phyloP scores from a whole-genome alignment of 306 rosid species.

The Malus orientalis region DNA sequence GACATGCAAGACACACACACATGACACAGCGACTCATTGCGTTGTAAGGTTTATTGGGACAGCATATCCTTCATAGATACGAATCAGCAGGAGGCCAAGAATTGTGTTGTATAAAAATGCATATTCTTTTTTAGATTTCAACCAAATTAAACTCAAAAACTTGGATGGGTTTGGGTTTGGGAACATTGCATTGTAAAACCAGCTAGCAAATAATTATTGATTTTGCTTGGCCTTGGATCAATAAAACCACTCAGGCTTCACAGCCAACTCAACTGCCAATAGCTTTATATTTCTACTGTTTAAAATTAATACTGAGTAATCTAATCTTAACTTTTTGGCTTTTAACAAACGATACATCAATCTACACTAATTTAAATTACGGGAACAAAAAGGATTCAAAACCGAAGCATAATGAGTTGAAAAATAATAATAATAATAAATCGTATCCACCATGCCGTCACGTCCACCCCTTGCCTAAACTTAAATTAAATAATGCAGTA shows the following conservation, averaged over 20 bases:
- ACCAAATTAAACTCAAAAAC: neutral
- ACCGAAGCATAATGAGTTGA: neutral
- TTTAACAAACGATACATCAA: too few relatives aligned
- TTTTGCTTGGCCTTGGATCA: neutral
- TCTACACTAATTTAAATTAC: too few relatives aligned
- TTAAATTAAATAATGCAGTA: neutral
- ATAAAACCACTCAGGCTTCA: neutral
- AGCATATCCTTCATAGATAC: neutral
- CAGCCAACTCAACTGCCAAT: neutral
- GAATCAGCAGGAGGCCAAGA: neutral
- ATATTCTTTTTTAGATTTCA: neutral
- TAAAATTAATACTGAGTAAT: neutral
- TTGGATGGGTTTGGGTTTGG: neutral
- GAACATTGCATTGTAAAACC: neutral
- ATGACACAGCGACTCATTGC: neutral
- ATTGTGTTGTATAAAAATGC: neutral
- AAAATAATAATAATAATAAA: too few relatives aligned
- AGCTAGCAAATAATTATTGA: neutral
- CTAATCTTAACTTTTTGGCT: too few relatives aligned
- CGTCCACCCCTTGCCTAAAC: neutral
- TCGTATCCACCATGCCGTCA: neutral
- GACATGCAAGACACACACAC: neutral
- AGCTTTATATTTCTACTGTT: neutral
- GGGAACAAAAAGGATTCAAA: too few relatives aligned
- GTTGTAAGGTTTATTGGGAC: neutral